phyloP scores from a whole-genome alignment of 108 stramenopile genomes.

The Cylindrotheca closterium region DNA sequence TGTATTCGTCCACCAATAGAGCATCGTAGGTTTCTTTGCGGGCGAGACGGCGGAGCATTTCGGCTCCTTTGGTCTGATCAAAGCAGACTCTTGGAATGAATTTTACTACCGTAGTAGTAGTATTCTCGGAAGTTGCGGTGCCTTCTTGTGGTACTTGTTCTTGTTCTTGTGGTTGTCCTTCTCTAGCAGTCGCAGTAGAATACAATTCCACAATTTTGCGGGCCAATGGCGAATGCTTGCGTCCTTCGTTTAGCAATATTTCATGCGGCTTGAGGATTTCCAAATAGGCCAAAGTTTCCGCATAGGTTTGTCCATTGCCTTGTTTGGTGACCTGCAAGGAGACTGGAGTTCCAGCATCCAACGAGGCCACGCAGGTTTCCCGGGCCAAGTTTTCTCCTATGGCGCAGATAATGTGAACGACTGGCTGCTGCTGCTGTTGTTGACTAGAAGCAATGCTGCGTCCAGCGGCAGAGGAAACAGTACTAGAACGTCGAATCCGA shows the following conservation, averaged over 20 bases:
- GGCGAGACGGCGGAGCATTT: slow-evolving; percentile 63
- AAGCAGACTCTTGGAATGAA: slow-evolving; percentile 83
- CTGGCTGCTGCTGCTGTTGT: too few species aligned
- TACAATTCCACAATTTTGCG: slow-evolving; percentile 61
- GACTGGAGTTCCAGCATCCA: slow-evolving; percentile 73
- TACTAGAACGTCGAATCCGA: too few species aligned
- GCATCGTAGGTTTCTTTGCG: slow-evolving; percentile 76
- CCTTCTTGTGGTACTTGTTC: neutral
- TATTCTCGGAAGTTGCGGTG: slow-evolving; percentile 1
- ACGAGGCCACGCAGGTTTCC: slow-evolving; percentile 83
- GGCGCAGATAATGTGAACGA: slow-evolving; percentile 66
- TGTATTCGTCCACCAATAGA: slow-evolving; percentile 78
- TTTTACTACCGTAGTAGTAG: slow-evolving; percentile 66
- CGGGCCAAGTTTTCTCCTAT: slow-evolving; percentile 85
- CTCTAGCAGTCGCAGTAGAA: slow-evolving; percentile 1
- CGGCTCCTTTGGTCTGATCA: slow-evolving; percentile 88
- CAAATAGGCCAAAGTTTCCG: slow-evolving; percentile 77
- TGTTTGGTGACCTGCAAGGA: slow-evolving; percentile 76
- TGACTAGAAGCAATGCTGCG: too few species aligned
- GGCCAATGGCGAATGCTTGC: slow-evolving; percentile 66
- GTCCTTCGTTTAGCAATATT: slow-evolving; percentile 84
- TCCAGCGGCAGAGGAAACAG: too few species aligned
- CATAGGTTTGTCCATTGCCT: slow-evolving; percentile 83
- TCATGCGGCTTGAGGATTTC: slow-evolving; percentile 78
- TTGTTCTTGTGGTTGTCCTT: neutral